A percentile compares a stretch with the other conserved stretches of the same genome.
Conservation (phyloP, 176 grass and related monocot genomes). For the Musa schizocarpa region DNA sequence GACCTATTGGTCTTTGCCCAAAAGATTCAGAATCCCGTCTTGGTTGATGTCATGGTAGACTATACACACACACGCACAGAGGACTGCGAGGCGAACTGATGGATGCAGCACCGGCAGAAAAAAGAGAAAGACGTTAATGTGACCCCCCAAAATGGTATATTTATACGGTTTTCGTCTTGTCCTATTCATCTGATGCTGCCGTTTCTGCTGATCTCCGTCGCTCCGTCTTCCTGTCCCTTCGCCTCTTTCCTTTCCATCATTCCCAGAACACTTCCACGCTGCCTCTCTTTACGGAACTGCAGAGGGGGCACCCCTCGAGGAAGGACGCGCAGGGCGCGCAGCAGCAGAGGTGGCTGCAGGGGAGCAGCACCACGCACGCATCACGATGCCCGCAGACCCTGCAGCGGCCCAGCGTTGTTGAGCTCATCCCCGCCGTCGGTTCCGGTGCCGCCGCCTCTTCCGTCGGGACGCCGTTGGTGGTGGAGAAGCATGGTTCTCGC, state of each 20-base stretch:
- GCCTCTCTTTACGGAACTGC: neutral
- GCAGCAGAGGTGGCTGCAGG: constrained; percentile 2
- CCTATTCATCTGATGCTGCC: neutral
- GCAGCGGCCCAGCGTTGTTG: neutral
- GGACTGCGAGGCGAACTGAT: neutral
- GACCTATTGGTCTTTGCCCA: neutral
- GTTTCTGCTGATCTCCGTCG: neutral
- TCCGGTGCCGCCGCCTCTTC: neutral
- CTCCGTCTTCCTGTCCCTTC: neutral
- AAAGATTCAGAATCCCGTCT: neutral
- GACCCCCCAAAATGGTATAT: neutral
- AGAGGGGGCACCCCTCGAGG: neutral
- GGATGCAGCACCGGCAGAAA: neutral
- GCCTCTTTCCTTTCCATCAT: neutral
- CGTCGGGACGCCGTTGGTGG: neutral
- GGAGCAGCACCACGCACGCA: neutral
- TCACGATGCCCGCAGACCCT: neutral
- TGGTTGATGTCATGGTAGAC: neutral
- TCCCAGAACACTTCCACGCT: constrained; percentile 5
- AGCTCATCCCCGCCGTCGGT: neutral
- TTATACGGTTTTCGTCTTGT: neutral
- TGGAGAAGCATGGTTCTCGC: neutral
- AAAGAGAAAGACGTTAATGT: neutral
- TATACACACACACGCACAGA: neutral
- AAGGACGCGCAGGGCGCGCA: neutral